Percentiles rank a stretch among this genome's conserved stretches.
Conservation (phyloP, 2,329 filamentous ascomycete genomes). For the Fusarium humuli region DNA sequence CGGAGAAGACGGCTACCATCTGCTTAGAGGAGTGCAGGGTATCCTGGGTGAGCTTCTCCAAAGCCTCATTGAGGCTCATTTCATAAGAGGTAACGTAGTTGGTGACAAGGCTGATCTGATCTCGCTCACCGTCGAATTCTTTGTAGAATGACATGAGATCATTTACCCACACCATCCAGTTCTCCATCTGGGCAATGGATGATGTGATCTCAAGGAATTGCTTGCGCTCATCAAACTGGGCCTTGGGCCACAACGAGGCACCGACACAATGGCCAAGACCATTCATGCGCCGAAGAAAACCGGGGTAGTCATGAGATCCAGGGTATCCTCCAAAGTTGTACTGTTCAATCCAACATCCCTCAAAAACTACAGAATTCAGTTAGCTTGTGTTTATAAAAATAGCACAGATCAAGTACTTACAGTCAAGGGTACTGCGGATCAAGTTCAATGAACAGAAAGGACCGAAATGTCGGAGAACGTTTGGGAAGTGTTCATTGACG, state of each 20-base stretch:
- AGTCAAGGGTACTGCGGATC: neutral
- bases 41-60: neutral
- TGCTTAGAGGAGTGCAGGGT: neutral
- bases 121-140: neutral
- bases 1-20: neutral
- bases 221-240: neutral
- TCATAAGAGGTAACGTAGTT: neutral
- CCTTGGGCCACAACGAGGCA: neutral
- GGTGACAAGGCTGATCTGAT: neutral
- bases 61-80: neutral
- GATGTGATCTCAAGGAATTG: neutral
- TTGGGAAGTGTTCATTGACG: neutral
- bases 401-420: neutral
- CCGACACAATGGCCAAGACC: neutral
- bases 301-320: neutral
- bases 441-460: neutral
- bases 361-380: neutral
- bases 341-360: constrained; percentile 2
- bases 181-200: constrained; percentile 2
- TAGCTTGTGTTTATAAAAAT: neutral
- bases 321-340: neutral
- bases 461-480: neutral
- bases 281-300: neutral
- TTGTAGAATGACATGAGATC: constrained; percentile 9
- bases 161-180: constrained; percentile 4